Base-by-base conservation (phyloP, 2,329 filamentous ascomycete genomes). In the Trichoderma gracile region DNA sequence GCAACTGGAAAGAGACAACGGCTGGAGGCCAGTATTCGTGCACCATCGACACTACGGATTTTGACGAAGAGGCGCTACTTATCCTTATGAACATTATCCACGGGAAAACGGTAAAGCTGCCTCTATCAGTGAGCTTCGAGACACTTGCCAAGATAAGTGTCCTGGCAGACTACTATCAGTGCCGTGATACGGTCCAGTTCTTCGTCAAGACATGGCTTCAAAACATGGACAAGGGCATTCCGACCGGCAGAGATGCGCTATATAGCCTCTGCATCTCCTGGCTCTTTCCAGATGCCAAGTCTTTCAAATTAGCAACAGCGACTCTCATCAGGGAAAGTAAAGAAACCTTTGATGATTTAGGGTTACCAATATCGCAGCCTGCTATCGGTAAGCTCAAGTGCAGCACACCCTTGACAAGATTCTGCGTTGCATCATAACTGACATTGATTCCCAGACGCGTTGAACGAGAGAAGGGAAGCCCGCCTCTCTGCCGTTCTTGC, bases 1-100 rank as follows among this genome's bases (percentile, higher is more conserved):
- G 52, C 8, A 4, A 9, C 14, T 66, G 59, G 64, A 61, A 65
- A 25, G 25, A 25, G 25, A 25, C 25, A 25, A 25, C 25, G 25
- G 25, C 25, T 25, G 25, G 25, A 9, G 27, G 27, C 27, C 27
- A 30, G 27, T 53, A 47, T 47, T 25, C 42, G 7, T 56, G 67
- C 30, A 65, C 67, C 0, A 15, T 65, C 5, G 33, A 25, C 7
- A 49, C 55, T 27, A 46, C 60, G 17, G 40, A 53, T 14, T 72
- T 74, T 54, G 75, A 82, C 62, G 66, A 72, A 3, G 71, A 77
- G 12, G 78, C 79, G 0, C 72, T 82, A 5, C 71, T 75, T 8
- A 75, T 78, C 25, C 55, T 82, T 2, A 71, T 82, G 58, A 77
- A 80, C 62, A 77, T 80, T 17, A 71, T 83, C 12, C 81, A 83